Conservation (phyloP, 2,329 filamentous ascomycete species). For the Hypoxylon sp. region DNA sequence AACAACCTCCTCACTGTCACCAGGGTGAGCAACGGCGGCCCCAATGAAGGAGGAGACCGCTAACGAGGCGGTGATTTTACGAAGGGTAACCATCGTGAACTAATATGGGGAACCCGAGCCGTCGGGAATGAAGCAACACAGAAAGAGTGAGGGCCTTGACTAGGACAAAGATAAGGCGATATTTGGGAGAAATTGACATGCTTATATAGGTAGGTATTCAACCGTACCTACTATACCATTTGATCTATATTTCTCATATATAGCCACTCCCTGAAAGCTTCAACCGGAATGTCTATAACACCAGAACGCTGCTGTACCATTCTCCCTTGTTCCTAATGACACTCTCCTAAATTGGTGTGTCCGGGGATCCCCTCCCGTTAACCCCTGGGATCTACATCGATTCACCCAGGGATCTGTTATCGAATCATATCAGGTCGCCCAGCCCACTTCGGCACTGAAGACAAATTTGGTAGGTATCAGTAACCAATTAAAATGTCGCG, state of each 20-base stretch:
- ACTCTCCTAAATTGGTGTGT: slow-evolving; percentile 43
- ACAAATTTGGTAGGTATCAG: slow-evolving; percentile 36
- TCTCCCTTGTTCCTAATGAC: slow-evolving; percentile 31
- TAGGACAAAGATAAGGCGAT: slow-evolving; percentile 16
- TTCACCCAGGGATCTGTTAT: slow-evolving; percentile 38
- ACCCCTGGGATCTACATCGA: slow-evolving; percentile 36
- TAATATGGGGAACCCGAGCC: background rate
- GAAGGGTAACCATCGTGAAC: slow-evolving; percentile 50
- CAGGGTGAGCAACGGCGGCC: slow-evolving; percentile 57
- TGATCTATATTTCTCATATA: slow-evolving; percentile 28
- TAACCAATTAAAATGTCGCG: slow-evolving; percentile 38
- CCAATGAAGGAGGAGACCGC: slow-evolving; percentile 47
- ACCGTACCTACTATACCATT: slow-evolving; percentile 16
- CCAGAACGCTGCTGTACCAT: slow-evolving; percentile 26
- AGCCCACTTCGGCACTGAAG: slow-evolving; percentile 37
- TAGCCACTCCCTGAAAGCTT: slow-evolving; percentile 16
- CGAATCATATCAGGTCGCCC: slow-evolving; percentile 33
- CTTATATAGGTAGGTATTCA: slow-evolving; percentile 44
- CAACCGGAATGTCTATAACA: slow-evolving; percentile 22
- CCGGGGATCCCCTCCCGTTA: slow-evolving; percentile 26
- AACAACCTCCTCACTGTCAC: slow-evolving; percentile 52
- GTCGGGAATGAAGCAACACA: slow-evolving; percentile 19
- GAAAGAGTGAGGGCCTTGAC: slow-evolving; percentile 38
- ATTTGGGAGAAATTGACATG: slow-evolving; percentile 19
- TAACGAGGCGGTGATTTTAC: slow-evolving; percentile 47